A percentile compares a stretch with the other conserved stretches of the same genome.
These are phyloP conservation scores for Eimeria falciformis DNA, from an alignment of 169 alveolate species.

Conservation along the genomic window DNA sequence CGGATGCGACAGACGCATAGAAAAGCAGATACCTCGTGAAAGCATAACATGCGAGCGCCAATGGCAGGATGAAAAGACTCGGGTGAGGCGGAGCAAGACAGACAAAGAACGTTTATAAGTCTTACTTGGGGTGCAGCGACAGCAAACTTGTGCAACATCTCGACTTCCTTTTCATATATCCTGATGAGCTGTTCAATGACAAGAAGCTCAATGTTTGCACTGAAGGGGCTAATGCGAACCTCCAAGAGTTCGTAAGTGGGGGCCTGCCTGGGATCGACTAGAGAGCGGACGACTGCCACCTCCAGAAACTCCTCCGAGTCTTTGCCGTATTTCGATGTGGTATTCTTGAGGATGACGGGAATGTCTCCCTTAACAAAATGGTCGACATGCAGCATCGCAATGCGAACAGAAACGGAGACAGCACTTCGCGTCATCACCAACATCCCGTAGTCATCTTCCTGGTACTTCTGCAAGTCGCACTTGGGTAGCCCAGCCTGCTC, in stretches of 20 bases:
- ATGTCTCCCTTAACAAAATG: conserved; percentile 92
- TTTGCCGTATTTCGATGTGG: conserved; percentile 59
- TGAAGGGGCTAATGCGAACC: conserved; percentile 86
- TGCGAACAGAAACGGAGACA: conserved; percentile 19
- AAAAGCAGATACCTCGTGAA: not conserved
- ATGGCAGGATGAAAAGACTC: not conserved
- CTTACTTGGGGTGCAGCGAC: conserved; percentile 47
- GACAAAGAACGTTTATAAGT: no score
- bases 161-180: conserved; percentile 86
- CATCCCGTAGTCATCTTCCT: conserved; percentile 36
- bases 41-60: not conserved
- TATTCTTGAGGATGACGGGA: conserved; percentile 89
- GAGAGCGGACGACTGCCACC: conserved; percentile 75
- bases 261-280: conserved; percentile 81
- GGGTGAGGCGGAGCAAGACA: no score
- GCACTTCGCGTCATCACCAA: conserved; percentile 55
- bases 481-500: no score
- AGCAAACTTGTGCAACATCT: conserved; percentile 75
- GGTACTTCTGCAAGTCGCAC: not conserved
- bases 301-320: conserved; percentile 74
- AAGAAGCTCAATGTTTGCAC: conserved; percentile 90
- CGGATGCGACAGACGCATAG: not conserved
- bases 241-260: conserved; percentile 88
- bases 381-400: conserved; percentile 82
- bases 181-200: conserved; percentile 91